These are phyloP conservation scores for Metschnikowia rubicola DNA, from an alignment of 805 yeast species.

Conservation along the genomic window DNA sequence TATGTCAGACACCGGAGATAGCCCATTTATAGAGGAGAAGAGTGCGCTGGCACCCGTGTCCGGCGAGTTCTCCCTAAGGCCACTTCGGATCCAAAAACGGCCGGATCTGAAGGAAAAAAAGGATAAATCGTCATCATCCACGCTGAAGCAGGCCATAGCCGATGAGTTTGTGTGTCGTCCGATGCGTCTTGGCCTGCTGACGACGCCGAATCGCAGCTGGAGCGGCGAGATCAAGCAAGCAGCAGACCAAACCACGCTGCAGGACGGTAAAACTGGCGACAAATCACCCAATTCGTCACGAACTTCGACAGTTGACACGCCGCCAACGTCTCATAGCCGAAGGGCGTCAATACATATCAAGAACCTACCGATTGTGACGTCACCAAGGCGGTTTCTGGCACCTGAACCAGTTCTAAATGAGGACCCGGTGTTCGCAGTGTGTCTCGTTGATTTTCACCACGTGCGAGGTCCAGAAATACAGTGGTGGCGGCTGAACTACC, in stretches of 20 bases:
- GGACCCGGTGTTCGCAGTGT: constrained; percentile 69
- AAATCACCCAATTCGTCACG: neutral
- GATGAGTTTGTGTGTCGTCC: constrained; percentile 40
- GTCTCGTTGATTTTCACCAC: constrained; percentile 92
- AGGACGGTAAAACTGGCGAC: neutral
- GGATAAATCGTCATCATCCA: neutral
- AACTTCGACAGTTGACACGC: neutral
- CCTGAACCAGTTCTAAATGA: constrained; percentile 21
- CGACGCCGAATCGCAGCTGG: neutral
- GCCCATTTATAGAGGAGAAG: constrained; percentile 1
- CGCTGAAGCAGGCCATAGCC: constrained; percentile 1
- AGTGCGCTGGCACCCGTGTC: neutral
- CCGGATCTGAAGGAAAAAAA: neutral
- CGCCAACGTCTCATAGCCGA: constrained; percentile 6
- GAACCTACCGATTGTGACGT: constrained; percentile 32
- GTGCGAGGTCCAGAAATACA: constrained; percentile 91
- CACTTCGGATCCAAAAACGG: constrained; percentile 16
- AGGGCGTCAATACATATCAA: constrained; percentile 32
- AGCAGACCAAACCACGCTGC: neutral
- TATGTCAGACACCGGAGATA: constrained; percentile 2
- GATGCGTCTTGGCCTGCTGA: constrained; percentile 26
- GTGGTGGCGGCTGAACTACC: constrained; percentile 64
- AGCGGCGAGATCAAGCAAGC: neutral
- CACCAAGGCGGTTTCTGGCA: constrained; percentile 24
- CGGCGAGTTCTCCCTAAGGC: constrained; percentile 12